phyloP scores from a whole-genome alignment of 2,329 filamentous ascomycete species.

The Aspergillus novoparasiticus region DNA sequence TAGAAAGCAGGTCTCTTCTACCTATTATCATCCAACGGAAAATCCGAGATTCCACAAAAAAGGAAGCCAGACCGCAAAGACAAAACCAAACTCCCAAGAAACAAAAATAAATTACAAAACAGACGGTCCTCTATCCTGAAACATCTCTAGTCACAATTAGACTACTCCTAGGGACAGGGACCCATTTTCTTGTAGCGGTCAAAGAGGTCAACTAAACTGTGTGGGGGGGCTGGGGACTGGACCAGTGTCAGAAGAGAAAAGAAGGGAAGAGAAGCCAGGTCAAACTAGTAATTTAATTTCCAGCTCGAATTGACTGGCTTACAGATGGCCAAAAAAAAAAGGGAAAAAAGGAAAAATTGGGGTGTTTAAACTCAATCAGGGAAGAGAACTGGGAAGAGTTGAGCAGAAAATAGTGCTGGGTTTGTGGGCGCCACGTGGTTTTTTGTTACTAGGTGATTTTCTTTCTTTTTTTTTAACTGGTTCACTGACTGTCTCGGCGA shows the following conservation, averaged over 20 bases:
- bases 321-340: not conserved
- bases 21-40: not conserved
- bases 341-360: not conserved
- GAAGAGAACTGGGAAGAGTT: not conserved
- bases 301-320: no score
- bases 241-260: not conserved
- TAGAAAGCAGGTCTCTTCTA: not conserved
- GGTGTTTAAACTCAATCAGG: not conserved
- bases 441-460: not conserved
- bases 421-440: constrained; percentile 9
- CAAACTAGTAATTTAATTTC: no score
- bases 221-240: not conserved
- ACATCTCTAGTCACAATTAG: constrained; percentile 3
- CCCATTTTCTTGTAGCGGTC: constrained; percentile 1
- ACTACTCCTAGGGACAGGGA: not conserved
- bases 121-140: not conserved
- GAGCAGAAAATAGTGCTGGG: not conserved
- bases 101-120: not conserved
- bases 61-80: not conserved
- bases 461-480: not conserved
- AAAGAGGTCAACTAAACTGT: not conserved
- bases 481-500: not conserved
- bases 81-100: no score
- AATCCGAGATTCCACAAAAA: no score
- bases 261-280: not conserved